Conservation (phyloP, 352 stramenopile species). For the Halophytophthora batemanensis region DNA sequence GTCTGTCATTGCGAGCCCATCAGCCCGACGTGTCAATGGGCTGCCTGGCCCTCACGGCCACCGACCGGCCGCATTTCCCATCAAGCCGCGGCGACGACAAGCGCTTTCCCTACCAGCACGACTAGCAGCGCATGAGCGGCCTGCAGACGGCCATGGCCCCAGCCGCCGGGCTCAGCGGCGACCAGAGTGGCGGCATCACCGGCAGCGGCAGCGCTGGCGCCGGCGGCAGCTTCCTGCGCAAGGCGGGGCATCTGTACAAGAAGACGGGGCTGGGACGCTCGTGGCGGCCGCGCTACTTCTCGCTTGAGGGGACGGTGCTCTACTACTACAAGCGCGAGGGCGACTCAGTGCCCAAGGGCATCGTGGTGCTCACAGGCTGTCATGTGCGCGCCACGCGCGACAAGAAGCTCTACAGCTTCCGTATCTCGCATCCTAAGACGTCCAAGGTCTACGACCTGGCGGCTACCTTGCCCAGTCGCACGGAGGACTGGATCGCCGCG, state of each 20-base stretch:
- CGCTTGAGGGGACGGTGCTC: constrained; percentile 57
- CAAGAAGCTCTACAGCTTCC: constrained; percentile 76
- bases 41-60: too few relatives aligned
- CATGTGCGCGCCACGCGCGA: constrained; percentile 44
- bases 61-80: too few relatives aligned
- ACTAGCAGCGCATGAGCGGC: too few relatives aligned
- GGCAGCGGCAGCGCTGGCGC: constrained; percentile 4
- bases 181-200: background rate
- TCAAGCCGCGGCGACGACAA: too few relatives aligned
- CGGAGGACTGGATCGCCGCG: constrained; percentile 56
- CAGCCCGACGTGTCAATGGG: too few relatives aligned
- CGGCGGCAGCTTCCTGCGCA: constrained; percentile 29
- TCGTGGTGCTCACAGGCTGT: constrained; percentile 67
- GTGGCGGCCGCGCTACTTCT: constrained; percentile 70
- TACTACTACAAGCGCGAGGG: constrained; percentile 77
- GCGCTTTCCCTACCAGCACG: too few relatives aligned
- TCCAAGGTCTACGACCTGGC: constrained; percentile 66
- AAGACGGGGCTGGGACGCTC: constrained; percentile 45
- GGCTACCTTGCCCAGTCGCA: constrained; percentile 47
- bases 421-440: constrained; percentile 68
- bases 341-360: constrained; percentile 52
- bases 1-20: too few relatives aligned
- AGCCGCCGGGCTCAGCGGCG: constrained; percentile 5
- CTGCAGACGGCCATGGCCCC: constrained; percentile 2
- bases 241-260: constrained; percentile 69